Evolutionary conservation across 2,329 filamentous ascomycete species (phyloP), one percentile per base, ranked within the genome.

Genomic region (Aspergillus amoenus): DNA sequence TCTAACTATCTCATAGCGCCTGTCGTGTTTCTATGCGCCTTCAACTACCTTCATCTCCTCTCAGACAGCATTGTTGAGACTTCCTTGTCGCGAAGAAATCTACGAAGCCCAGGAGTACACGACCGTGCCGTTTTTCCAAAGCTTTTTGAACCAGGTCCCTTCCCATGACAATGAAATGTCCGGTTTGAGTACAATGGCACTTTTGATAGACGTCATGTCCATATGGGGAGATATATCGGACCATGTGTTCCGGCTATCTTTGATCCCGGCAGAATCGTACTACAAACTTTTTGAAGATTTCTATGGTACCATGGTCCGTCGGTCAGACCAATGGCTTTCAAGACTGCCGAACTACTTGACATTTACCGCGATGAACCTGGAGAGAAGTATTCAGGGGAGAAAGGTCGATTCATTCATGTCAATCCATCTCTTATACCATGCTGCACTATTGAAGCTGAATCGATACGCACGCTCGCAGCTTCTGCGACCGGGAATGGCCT

Each of bases 381-480:
- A 84, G 44, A 75, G 77, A 30, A 83, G 82, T 42, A 79, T 84
- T 6, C 73, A 79, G 13, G 73, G 76, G 30, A 81, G 82, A 24
- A 83, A 82, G 62, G 76, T 82, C 2, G 85, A 85, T 5, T 79
- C 81, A 0, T 87, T 87, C 66, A 73, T 89, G 54, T 83, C 82
- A 1, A 82, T 89, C 70, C 87, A 90, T 69, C 76, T 88, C 27
- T 75, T 89, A n/a, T 88, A 88, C 68, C 82, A 88, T 67, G 81
- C 84, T 46, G 80, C 85, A 0, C 73, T 85, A 64, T 82, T 89
- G 72, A 85, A 86, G 62, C 76, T 90, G 30, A 87, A 88, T 64
- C 82, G 88, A 40, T 83, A 88, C 64, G 79, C 80, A 12, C 77
- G 79, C 9, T 73, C 76, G 57, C 70, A 72, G 11, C 73, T 71